Base-by-base conservation (phyloP, 257 asterid species). In the Ophiorrhiza pumila region DNA sequence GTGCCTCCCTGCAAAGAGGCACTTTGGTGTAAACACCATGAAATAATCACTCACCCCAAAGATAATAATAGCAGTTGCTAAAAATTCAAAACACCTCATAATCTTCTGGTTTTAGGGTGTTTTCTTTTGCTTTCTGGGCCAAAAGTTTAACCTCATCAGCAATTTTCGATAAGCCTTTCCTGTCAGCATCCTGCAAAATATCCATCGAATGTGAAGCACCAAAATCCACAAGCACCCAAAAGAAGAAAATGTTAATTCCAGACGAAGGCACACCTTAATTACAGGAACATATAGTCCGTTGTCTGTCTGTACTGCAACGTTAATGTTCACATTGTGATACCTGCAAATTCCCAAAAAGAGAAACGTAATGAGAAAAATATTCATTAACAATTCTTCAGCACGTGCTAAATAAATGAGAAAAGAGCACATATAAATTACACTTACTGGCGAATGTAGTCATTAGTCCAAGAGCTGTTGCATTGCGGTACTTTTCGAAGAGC, bases 281-380 rank as follows among this genome's bases (percentile, higher is more conserved):
- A 92, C 95, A 27, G 99, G 98, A 73, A 90, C 99, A 68, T 78
- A 92, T 62, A 92, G 70, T 25, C 98, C 99, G 65, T 95, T 89
- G 12, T 95, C 99, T 39, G 98, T 95, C 86, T 95, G 99, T 73
- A 95, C 99, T 42, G 99, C 99, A 39, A 95, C 99, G 60, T 90
- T 90, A 72, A 95, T 82, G 72, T 95, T 95, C 75, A 95, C 92
- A 43, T 87, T 89, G 91, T 83, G 83, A 57, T 76, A 92, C 88
- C 99, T 95, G 90, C 57, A 70, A 58, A 15, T 27, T 56, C 62
- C 76, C 76, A 58, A 74, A 69, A 78, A 79, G 50, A 41, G 22
- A 12, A 34, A 22, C 66, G 57, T 20, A 67, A 55, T 37, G 22
- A 37, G 37, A 18, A 46, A 55, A 39, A 20, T 1, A 64, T 17